Conservation (phyloP, 257 asterid species). For the Solanum verrucosum region DNA sequence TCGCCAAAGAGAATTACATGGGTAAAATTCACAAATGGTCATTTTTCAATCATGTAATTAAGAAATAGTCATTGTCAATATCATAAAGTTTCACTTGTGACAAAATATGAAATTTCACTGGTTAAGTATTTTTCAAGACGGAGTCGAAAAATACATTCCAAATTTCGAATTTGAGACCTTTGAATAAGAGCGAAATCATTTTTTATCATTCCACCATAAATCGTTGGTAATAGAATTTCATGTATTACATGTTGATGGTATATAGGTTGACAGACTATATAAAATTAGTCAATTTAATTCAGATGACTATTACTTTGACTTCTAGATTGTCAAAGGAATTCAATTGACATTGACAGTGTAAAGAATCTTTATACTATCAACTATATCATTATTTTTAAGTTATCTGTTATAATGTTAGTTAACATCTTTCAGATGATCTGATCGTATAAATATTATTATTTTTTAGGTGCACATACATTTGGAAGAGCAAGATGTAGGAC, state of each 20-base stretch:
- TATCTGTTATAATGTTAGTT: too few relatives aligned
- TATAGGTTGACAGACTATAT: not conserved
- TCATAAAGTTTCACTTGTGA: not conserved
- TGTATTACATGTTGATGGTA: too few relatives aligned
- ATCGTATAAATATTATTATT: too few relatives aligned
- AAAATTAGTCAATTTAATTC: not conserved
- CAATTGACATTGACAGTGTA: too few relatives aligned
- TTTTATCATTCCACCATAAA: too few relatives aligned
- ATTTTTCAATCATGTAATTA: not conserved
- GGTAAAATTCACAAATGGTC: not conserved
- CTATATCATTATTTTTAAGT: too few relatives aligned
- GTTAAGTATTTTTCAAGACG: not conserved
- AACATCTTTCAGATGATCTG: not conserved
- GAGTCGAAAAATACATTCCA: not conserved
- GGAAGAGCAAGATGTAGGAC: constrained; percentile 49
- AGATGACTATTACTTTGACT: not conserved
- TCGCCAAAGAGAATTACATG: not conserved
- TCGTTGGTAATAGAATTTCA: too few relatives aligned
- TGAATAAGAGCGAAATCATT: not conserved
- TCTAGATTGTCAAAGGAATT: too few relatives aligned
- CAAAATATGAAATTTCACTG: not conserved
- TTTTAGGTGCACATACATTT: constrained; percentile 28
- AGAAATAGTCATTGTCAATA: not conserved
- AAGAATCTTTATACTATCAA: not conserved
- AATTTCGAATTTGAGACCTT: not conserved